Base-by-base conservation (phyloP, 148 eudicot species). In the Amaranthus palmeri region DNA sequence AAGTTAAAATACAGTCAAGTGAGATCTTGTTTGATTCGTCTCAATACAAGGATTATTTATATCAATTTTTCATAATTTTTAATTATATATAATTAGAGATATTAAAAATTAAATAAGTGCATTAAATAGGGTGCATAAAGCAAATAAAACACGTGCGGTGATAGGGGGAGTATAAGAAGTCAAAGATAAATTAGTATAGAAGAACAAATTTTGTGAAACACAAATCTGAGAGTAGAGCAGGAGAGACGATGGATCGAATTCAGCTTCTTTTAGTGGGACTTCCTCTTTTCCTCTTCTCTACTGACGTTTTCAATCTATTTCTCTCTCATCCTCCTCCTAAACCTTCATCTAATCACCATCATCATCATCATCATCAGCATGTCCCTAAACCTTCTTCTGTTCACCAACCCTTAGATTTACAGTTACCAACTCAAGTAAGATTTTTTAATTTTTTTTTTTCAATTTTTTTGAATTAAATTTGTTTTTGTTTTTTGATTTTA, bases 251-350 rank as follows among this genome's bases (percentile, higher is more conserved):
- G 96, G 97, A 92, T 81, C 85, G 92, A 47, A 67, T 83, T 7
- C 91, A 86, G 64, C 71, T 90, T 8, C 77, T 92, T 40, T 75
- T 92, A 15, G 82, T 92, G 3, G 96, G 96, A n/a, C 73, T 92
- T 47, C 96, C 97, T 4, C 83, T 90, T 6, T 90, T 92, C 81
- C 84, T 90, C 64, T 85, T 90, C 69, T 78, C 81, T 65, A 78
- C 88, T 9, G 97, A 92, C 73, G 60, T 92, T 43, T 40, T 83
- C 76, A 82, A 83, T 57, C 90, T 92, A 69, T 90, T 92, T 58
- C 70, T 51, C 75, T 65, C 83, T 5, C 70, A 82, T 3, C 95
- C 91, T 54, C 82, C 93, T 9, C 77, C 90, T 0, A 81, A 83
- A 64, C 85, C 90, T 25, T 56, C 77, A 10, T 75, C 77, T 46